Conservation (phyloP, 169 alveolate species). For the Cytauxzoon felis region DNA sequence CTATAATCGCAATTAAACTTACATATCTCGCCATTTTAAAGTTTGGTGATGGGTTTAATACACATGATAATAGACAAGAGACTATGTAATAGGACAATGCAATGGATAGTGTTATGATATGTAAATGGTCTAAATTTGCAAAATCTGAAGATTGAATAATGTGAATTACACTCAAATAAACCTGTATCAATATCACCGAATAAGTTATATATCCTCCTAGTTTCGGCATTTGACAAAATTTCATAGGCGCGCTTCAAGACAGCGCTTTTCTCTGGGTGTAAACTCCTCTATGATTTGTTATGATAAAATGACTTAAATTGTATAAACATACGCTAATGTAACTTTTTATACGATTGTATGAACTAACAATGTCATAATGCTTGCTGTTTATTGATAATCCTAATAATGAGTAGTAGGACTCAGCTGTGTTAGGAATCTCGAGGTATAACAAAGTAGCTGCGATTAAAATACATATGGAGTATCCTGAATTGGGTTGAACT, state of each 20-base stretch:
- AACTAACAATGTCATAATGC: conserved; percentile 33
- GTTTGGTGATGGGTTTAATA: conserved; percentile 2
- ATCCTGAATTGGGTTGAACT: neutral
- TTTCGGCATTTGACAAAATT: conserved; percentile 24
- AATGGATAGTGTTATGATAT: conserved; percentile 20
- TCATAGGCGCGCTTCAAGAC: conserved; percentile 36
- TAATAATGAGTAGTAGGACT: conserved; percentile 7
- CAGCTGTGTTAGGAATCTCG: conserved; percentile 25
- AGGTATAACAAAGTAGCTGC: conserved; percentile 18
- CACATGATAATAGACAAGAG: conserved; percentile 31
- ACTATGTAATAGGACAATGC: conserved; percentile 38
- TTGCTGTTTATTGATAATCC: conserved; percentile 39
- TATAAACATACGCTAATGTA: conserved; percentile 11
- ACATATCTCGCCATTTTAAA: conserved; percentile 30
- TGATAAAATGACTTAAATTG: neutral
- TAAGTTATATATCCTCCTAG: conserved; percentile 10
- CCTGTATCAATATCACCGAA: conserved; percentile 39
- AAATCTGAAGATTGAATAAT: neutral
- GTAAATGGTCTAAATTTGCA: conserved; percentile 10
- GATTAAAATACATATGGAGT: conserved; percentile 16
- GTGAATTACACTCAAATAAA: neutral
- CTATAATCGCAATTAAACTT: conserved; percentile 1
- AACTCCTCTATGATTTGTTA: conserved; percentile 7
- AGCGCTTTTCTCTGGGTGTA: conserved; percentile 13
- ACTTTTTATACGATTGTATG: conserved; percentile 1